Percentiles rank a stretch among this genome's conserved stretches.
Conservation (phyloP, 129 eudicot species). For the Pseudognaphalium luteoalbum region DNA sequence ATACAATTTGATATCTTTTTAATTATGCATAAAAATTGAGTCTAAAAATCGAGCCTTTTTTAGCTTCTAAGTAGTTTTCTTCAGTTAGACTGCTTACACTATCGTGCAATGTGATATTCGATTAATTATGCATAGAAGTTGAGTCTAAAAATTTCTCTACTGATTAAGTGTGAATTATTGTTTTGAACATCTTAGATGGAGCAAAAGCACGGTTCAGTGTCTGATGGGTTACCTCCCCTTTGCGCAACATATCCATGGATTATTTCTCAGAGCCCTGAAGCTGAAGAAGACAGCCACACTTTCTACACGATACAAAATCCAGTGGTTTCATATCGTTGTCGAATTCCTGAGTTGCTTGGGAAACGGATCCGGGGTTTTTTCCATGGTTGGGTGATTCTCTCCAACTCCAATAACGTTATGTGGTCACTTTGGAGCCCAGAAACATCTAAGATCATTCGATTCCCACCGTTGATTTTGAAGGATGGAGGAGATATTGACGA, state of each 20-base stretch:
- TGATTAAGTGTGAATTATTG: too few relatives aligned
- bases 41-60: neutral
- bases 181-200: too few relatives aligned
- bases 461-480: neutral
- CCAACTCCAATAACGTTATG: neutral
- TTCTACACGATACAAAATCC: neutral
- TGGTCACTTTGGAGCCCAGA: neutral
- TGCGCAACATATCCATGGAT: neutral
- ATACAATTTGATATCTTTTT: too few relatives aligned
- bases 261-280: neutral
- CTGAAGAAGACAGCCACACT: neutral
- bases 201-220: neutral
- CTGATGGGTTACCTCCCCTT: neutral
- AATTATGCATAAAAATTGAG: too few relatives aligned
- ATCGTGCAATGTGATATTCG: too few relatives aligned
- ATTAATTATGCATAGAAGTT: too few relatives aligned
- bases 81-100: too few relatives aligned
- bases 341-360: neutral
- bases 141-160: too few relatives aligned
- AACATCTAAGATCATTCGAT: neutral
- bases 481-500: neutral
- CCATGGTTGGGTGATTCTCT: slow-evolving; percentile 5
- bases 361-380: neutral
- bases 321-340: neutral
- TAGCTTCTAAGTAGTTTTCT: too few relatives aligned